Conservation (phyloP, 345 rosid species). For the Boechera retrofracta region DNA sequence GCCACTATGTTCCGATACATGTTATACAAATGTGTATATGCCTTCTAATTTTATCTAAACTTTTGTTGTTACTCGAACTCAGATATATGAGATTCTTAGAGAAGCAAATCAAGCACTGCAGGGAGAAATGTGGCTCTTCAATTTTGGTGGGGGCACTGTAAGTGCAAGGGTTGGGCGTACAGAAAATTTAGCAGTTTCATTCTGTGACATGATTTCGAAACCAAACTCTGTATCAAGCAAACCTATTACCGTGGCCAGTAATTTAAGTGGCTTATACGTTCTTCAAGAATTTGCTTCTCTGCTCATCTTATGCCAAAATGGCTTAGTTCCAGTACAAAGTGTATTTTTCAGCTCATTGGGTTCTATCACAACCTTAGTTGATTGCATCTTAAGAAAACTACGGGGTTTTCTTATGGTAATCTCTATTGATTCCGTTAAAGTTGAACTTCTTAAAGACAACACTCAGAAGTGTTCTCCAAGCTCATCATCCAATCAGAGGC, state of each 20-base stretch:
- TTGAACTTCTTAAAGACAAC: constrained; percentile 80
- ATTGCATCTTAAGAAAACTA: constrained; percentile 73
- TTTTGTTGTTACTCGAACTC: constrained; percentile 33
- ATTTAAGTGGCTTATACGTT: constrained; percentile 58
- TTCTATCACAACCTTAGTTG: constrained; percentile 65
- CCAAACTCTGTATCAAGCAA: constrained; percentile 44
- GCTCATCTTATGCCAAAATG: constrained; percentile 50
- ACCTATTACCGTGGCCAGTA: constrained; percentile 45
- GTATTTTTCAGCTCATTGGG: constrained; percentile 72
- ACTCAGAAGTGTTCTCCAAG: constrained; percentile 51
- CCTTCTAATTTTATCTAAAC: constrained; percentile 12
- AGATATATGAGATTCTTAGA: constrained; percentile 73
- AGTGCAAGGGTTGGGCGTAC: constrained; percentile 46
- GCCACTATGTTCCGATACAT: constrained; percentile 20
- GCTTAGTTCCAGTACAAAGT: constrained; percentile 49
- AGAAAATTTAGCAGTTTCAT: constrained; percentile 41
- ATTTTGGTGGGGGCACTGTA: constrained; percentile 47
- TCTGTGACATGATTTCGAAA: constrained; percentile 33
- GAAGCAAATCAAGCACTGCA: constrained; percentile 53
- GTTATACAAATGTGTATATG: not conserved
- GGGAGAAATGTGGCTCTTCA: constrained; percentile 61
- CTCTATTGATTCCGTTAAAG: constrained; percentile 73
- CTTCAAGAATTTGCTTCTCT: constrained; percentile 61
- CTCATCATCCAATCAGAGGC: constrained; percentile 64
- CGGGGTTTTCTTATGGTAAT: constrained; percentile 73